Base-by-base conservation (phyloP, 2,329 filamentous ascomycete species). In the Septoria petroselini region DNA sequence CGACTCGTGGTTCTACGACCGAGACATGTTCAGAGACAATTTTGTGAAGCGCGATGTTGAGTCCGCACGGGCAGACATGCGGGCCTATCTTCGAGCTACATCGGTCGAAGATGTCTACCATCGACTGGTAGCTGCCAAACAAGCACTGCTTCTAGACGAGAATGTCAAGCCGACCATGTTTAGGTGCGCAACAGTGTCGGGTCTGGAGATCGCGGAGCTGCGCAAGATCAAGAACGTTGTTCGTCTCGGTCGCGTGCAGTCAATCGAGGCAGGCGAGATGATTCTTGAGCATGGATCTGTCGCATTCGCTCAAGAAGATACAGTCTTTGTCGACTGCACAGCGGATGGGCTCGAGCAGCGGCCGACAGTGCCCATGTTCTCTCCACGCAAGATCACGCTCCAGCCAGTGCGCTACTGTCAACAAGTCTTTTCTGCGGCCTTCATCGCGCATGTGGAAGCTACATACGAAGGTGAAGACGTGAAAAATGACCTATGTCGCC, bases 341-440 rank as follows among this genome's bases (percentile, higher is more conserved):
- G 58, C 58, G 18, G 42, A 52, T 3, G 58, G 48, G 0, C 33
- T 54, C 1, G 31, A 43, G 4, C 55, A 53, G 29, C 34, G 49
- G 19, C 33, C 41, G 2, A 43, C 53, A 1, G 34, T 50, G 1
- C 49, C 53, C 3, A 42, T 57, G 3, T 60, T 60, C 50, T 19
- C 29, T 4, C 41, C 49, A 14, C 43, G 45, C 2, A 30, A 38
- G 2, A 58, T 60, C 19, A 53, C 45, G 1, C 52, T 60, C 1
- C 58, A 58, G 12, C 49, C 58, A 1, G 54, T 60, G 1, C 53
- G 58, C 2, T 50, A 42, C 35, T 60, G 58, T 27, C 58, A 58
- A 41, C 55, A 57, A 33, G 52, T 55, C 4, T 57, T 60, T 52
- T 57, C 53, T 14, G 55, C 55, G 2, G 58, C 55, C 4, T 48